Base-by-base conservation (phyloP, 2,329 filamentous ascomycete species). In the Microcera coccophila region DNA sequence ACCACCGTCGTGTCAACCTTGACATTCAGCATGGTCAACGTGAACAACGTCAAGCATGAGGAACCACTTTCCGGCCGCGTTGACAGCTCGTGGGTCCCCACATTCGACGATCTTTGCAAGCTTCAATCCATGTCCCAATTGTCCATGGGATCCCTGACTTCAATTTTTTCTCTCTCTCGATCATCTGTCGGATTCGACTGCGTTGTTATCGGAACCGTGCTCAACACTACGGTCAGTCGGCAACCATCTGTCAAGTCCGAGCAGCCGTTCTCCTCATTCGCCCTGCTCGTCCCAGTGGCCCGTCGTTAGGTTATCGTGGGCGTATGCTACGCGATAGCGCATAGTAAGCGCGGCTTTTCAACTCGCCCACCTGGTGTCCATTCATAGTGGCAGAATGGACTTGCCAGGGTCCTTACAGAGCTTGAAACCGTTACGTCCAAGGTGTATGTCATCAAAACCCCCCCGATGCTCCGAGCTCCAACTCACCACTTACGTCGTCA, bases 111-210 rank as follows among this genome's bases (percentile, higher is more conserved):
- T 32, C 11, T 15, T n/a, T 32, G 29, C 9, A 32, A 14, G 34
- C 37, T 37, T 45, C 49, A 43, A 37, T 40, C 32, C 33, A 35
- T 38, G 38, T 39, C 39, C 33, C 38, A 34, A 34, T 17, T 18
- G 29, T 28, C 26, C 40, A 39, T 33, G 40, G 48, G 16, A 31
- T 33, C 47, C 49, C 24, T 24, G 45, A 34, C 31, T 38, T 26
- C 32, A 31, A 17, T 41, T 41, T 44, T 34, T 42, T 46, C 53
- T 36, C n/a, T n/a, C n/a, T n/a, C n/a, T n/a, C n/a, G 53, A 53
- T 52, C 53, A 49, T 45, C 28, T 34, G 37, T 58, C 42, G 51
- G 55, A 57, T 56, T 58, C 53, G 45, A 44, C 35, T 38, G 36
- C 35, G 37, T 44, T 38, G 46, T 15, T 35, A 5, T 18, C 33